phyloP scores from a whole-genome alignment of 2,329 filamentous ascomycete genomes.

The Aspergillus sergii region DNA sequence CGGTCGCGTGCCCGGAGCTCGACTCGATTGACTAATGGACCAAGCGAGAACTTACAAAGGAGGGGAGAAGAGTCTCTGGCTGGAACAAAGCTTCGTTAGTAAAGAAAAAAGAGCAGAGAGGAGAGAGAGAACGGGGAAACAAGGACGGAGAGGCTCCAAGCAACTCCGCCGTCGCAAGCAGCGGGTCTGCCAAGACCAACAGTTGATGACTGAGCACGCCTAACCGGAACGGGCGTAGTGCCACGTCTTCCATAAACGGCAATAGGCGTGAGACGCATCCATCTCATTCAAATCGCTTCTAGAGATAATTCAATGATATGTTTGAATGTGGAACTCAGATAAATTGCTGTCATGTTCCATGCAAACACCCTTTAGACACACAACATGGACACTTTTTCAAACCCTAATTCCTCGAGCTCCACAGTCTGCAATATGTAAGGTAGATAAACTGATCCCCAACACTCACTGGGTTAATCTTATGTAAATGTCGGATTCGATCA shows the following conservation, averaged over 20 bases:
- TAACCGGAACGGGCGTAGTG: neutral
- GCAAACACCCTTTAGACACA: neutral
- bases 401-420: neutral
- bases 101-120: conserved; percentile 2
- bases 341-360: neutral
- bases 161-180: conserved; percentile 34
- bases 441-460: neutral
- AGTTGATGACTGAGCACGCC: conserved; percentile 28
- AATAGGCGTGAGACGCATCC: neutral
- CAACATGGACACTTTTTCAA: neutral
- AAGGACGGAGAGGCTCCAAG: conserved; percentile 22
- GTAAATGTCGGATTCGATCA: neutral
- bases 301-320: neutral
- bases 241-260: neutral
- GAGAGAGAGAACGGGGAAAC: conserved; percentile 19
- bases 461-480: neutral
- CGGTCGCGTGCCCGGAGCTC: conserved; percentile 8
- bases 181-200: conserved; percentile 36
- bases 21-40: neutral
- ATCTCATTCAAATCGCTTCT: neutral
- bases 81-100: conserved; percentile 2
- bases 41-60: conserved; percentile 2
- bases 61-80: neutral
- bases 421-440: neutral
- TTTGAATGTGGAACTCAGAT: neutral